Conservation (phyloP, 768 basidiomycete species). For the Termitomyces sp. region DNA sequence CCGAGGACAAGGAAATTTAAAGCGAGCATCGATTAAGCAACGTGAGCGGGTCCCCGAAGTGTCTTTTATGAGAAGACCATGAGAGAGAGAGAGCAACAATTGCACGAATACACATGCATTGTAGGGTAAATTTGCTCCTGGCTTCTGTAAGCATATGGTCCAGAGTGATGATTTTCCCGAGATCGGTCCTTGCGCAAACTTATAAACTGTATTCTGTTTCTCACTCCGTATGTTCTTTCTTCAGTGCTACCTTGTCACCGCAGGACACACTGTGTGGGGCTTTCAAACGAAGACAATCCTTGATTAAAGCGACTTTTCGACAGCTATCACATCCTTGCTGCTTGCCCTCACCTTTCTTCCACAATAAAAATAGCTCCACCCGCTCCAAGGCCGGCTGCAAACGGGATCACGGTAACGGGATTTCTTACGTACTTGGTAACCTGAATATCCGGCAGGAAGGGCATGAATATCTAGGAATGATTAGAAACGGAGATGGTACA, state of each 20-base stretch:
- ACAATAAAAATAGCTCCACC: slow-evolving; percentile 10
- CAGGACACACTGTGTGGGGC: neutral
- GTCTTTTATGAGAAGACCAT: neutral
- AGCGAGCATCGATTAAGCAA: neutral
- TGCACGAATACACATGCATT: neutral
- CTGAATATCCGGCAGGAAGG: slow-evolving; percentile 22
- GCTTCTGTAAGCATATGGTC: neutral
- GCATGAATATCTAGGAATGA: slow-evolving; percentile 19
- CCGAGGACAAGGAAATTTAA: neutral
- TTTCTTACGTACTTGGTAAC: slow-evolving; percentile 26
- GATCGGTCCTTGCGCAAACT: neutral
- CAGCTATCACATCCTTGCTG: no score
- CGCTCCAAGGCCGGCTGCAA: slow-evolving; percentile 25
- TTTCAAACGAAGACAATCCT: neutral
- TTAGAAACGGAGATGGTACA: neutral
- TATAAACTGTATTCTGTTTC: neutral
- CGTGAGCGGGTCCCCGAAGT: neutral
- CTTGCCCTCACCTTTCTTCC: neutral
- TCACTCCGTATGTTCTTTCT: no score
- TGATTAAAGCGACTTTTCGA: neutral
- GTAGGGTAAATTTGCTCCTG: neutral
- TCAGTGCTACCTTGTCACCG: no score
- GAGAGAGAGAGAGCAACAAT: neutral
- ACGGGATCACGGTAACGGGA: neutral
- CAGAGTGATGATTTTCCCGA: neutral